Percentiles rank a stretch among this genome's conserved stretches.
Evolutionary conservation across 345 rosid genomes (phyloP).

Genomic region (Acer yangbiense): DNA sequence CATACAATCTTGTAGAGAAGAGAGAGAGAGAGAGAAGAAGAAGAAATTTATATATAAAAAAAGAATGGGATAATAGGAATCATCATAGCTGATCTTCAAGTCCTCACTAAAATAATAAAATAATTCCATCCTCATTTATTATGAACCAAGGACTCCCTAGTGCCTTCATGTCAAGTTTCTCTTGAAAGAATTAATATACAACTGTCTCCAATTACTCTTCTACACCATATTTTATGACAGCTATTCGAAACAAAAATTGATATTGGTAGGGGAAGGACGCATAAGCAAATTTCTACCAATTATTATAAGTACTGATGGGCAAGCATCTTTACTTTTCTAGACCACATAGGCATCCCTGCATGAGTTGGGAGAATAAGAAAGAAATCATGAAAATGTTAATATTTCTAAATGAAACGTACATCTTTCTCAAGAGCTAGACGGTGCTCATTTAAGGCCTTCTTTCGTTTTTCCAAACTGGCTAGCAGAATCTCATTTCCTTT

Average conservation of each 20-base stretch:
- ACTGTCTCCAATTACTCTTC: not conserved
- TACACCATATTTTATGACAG: not conserved
- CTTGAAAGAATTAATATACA: not conserved
- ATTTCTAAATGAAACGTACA: conserved; percentile 43
- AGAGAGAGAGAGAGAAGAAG: not conserved
- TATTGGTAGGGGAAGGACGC: not conserved
- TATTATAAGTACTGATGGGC: not conserved
- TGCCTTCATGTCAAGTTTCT: not conserved
- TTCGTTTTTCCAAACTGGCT: conserved; percentile 61
- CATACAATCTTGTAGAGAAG: not conserved
- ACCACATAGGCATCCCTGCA: conserved; percentile 12
- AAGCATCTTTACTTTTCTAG: not conserved
- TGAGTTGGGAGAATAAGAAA: not conserved
- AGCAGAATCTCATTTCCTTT: conserved; percentile 62
- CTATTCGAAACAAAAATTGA: not conserved
- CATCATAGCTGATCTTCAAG: not conserved
- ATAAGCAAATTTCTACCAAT: conserved; percentile 6
- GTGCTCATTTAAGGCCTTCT: conserved; percentile 59
- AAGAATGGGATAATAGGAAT: not conserved
- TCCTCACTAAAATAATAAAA: not conserved
- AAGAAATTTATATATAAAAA: not conserved
- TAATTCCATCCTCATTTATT: not conserved
- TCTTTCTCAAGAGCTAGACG: conserved; percentile 77
- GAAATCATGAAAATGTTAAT: conserved; percentile 2
- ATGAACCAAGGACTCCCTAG: not conserved